Evolutionary conservation across 257 asterid genomes (phyloP).

Genomic region (Capsicum baccatum): DNA sequence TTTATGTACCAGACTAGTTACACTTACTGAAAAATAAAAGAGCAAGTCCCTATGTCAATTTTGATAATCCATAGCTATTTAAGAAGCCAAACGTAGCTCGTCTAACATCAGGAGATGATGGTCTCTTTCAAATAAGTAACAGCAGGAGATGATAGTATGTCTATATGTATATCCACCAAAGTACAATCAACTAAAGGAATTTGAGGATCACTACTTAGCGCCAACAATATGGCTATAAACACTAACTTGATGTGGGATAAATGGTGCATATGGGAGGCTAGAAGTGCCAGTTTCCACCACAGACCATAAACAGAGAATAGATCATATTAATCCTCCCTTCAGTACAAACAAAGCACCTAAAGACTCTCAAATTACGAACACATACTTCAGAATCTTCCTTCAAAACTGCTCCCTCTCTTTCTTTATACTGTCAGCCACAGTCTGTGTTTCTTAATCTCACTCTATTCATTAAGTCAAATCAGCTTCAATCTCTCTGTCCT

Average conservation of each 20-base stretch:
- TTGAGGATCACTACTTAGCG: background rate
- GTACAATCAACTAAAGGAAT: background rate
- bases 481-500: background rate
- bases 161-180: background rate
- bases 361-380: background rate
- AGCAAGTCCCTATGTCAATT: background rate
- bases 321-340: background rate
- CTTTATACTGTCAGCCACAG: background rate
- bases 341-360: background rate
- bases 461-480: background rate
- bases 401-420: background rate
- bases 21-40: background rate
- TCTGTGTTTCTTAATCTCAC: background rate
- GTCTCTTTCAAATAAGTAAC: background rate
- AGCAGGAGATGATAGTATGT: background rate
- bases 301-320: background rate
- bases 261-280: conserved; percentile 12
- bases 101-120: conserved; percentile 4
- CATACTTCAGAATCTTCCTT: background rate
- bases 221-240: background rate
- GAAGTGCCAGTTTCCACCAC: background rate
- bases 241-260: background rate
- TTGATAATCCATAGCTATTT: background rate
- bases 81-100: background rate
- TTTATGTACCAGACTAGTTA: conserved; percentile 8